Conservation (phyloP, 2,329 filamentous ascomycete species). For the Trichoderma guizhouense region DNA sequence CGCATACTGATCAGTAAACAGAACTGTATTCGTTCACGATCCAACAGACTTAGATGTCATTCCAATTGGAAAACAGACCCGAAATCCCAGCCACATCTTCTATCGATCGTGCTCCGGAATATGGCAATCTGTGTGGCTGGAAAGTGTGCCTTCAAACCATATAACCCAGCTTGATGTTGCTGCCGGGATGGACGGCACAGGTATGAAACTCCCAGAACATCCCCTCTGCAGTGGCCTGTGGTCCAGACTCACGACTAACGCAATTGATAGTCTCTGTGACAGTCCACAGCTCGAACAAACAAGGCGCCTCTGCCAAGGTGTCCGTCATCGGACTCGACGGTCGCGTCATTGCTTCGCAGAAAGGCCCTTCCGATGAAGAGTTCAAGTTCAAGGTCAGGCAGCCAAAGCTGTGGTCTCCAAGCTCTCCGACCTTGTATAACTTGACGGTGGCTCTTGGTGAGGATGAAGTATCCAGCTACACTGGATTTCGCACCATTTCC, state of each 20-base stretch:
- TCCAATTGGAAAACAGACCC: conserved; percentile 63
- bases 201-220: conserved; percentile 30
- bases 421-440: conserved; percentile 61
- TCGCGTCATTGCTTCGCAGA: conserved; percentile 41
- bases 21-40: conserved; percentile 63
- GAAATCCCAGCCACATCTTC: conserved; percentile 60
- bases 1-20: conserved; percentile 26
- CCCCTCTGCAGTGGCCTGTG: neutral
- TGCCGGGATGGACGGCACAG: conserved; percentile 53
- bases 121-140: conserved; percentile 72
- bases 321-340: conserved; percentile 37
- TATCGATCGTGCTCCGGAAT: conserved; percentile 72
- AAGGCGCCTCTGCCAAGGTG: conserved; percentile 35
- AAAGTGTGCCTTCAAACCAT: conserved; percentile 55
- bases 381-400: conserved; percentile 55
- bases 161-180: conserved; percentile 58
- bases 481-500: conserved; percentile 64
- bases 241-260: neutral
- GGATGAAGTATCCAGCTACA: conserved; percentile 62
- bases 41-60: conserved; percentile 62
- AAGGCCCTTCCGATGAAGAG: conserved; percentile 44
- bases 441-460: conserved; percentile 50
- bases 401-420: conserved; percentile 62
- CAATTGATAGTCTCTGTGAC: conserved; percentile 49
- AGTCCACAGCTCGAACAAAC: conserved; percentile 44